A percentile compares a stretch with the other conserved stretches of the same genome.
Evolutionary conservation across 345 rosid species (phyloP).

Genomic region (Pistacia integerrima): DNA sequence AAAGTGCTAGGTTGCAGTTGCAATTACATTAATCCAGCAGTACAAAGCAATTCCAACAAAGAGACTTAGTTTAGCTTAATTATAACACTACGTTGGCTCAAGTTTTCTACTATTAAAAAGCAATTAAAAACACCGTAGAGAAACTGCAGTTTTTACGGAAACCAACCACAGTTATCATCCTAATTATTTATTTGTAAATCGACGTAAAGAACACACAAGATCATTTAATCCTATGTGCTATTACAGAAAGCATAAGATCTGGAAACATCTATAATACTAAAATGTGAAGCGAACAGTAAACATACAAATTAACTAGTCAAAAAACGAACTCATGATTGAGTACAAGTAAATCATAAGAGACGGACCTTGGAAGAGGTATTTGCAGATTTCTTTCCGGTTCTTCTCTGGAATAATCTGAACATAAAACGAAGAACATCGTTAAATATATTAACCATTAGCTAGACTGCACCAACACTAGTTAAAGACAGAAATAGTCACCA

Average conservation of each 20-base stretch:
- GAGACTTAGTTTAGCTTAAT: neutral
- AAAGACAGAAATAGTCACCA: constrained; percentile 6
- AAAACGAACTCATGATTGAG: neutral
- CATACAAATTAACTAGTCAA: neutral
- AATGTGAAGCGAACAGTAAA: neutral
- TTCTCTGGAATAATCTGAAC: constrained; percentile 28
- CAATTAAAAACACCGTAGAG: neutral
- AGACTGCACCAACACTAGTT: neutral
- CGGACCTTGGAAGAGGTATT: constrained; percentile 59
- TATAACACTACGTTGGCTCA: neutral
- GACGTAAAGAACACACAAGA: neutral
- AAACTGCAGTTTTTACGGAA: neutral
- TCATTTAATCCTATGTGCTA: neutral
- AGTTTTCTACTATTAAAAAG: neutral
- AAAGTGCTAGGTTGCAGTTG: too few relatives aligned
- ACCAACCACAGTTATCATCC: neutral
- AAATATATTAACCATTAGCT: neutral
- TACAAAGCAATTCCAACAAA: neutral
- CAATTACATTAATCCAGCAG: too few relatives aligned
- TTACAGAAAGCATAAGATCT: neutral
- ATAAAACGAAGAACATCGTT: neutral
- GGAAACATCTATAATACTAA: neutral
- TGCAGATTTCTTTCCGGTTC: constrained; percentile 46
- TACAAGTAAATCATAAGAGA: neutral
- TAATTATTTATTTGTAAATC: neutral